Evolutionary conservation across 805 yeast genomes (phyloP), one percentile per base, ranked within the genome.

Genomic region (Priceomyces melissophilus): DNA sequence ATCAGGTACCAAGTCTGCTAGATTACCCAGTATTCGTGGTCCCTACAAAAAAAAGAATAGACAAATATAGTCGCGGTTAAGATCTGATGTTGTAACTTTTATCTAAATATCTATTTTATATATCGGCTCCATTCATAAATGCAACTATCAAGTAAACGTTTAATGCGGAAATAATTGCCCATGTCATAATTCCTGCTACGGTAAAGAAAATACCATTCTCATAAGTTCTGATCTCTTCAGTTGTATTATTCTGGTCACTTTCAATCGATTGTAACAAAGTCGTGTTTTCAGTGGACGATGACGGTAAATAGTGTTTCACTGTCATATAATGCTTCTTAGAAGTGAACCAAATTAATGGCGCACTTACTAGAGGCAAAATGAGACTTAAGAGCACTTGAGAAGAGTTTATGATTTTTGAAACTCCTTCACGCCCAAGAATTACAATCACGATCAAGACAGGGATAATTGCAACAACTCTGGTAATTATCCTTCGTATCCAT

Each of bases 341-440:
- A 17, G 75, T 70, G 45, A 70, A 70, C 58, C 65, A 70, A 37
- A 70, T 70, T 47, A 70, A 62, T 8, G 75, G 75, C 9, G 74
- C 75, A 41, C 70, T 63, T 1, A 68, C 73, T 12, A 68, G 53
- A 0, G 75, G 75, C 16, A 70, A 57, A 27, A 70, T 67, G 42
- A 70, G 68, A 51, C 73, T 67, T 41, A 70, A 54, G 1, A 67
- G 66, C 15, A 70, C 75, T 44, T 70, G 75, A 6, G 74, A 68
- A 3, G 70, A 59, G 50, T 70, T 70, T 68, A 70, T 67, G 43
- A 70, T 65, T 35, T 62, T 65, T 7, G 73, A 62, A 2, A 70
- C 73, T 1, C 75, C 75, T 44, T 68, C 73, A 25, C 73, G 57
- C 2, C 75, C 75, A 32, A 68, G 49, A 10, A 60, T 51, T 10